Evolutionary conservation across 306 rosid species (phyloP), one percentile per base, ranked within the genome.

Genomic region (Astragalus glycyphyllos): DNA sequence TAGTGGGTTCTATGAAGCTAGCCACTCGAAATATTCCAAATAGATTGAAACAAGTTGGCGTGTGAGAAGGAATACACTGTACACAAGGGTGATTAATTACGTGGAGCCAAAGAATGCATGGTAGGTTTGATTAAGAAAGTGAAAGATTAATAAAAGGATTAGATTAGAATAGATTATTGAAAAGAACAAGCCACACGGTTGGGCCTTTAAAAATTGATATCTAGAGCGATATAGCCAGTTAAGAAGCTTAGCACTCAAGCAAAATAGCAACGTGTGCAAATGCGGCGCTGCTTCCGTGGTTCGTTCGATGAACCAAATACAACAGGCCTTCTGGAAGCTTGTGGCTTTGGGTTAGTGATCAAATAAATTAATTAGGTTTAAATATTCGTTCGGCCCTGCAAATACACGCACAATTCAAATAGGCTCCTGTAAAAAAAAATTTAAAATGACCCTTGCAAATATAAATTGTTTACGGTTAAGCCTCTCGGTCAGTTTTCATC

Each of bases 181-280:
- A 14, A 46, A 35, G 58, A 75, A 70, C 32, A 60, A 65, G 80
- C 70, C 79, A 61, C 88, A 89, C 86, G 96, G 80, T 83, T 86
- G 76, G 59, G 50, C 15, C 58, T 35, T 46, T 23, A n/a, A 77
- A 57, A 32, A 17, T 2, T 7, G n/a, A 49, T 7, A 50, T 15
- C 8, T 5, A 34, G 17, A 73, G 59, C 29, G 73, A 11, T 35
- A 9, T 17, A 75, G 15, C 4, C 6, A 67, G 31, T 26, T 26
- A 62, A 31, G 59, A 59, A 40, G 69, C 44, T 79, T 68, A 14
- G 11, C 15, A 48, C 13, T 14, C 5, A 80, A 74, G 84, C 56
- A 74, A 74, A 47, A n/a, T 40, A 17, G 7, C 14, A 13, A 57
- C 58, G 71, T 17, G 15, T 61, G 42, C 38, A 58, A 74, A 51